Base-by-base conservation (phyloP, 2,329 filamentous ascomycete species). In the Coniochaeta ligniaria region DNA sequence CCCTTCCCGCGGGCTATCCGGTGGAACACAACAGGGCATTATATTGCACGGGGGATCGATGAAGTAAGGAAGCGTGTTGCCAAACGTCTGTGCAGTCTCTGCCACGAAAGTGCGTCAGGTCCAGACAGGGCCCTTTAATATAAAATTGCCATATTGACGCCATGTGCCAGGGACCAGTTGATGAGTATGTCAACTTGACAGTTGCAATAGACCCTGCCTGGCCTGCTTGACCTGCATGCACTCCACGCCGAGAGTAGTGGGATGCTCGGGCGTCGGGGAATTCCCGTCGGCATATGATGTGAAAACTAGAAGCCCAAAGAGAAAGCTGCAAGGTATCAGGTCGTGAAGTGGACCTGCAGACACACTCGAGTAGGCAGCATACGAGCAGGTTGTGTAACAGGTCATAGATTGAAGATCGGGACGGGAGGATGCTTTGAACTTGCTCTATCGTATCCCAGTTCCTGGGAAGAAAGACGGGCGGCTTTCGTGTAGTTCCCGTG, bases 1-100 rank as follows among this genome's bases (percentile, higher is more conserved):
- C 65, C 65, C 55, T 33, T 67, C 59, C 67, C 66, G 38, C 17
- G 38, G 17, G 38, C 38, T n/a, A n/a, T n/a, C 38, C 60, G 59
- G 63, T 60, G 58, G 61, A 60, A 62, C 47, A 33, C 57, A 43
- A 59, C 45, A 56, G 62, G 61, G 60, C 50, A 64, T 65, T 67
- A 63, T 64, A 66, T 65, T 63, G 60, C 60, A 28, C 62, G 60
- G 63, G 58, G 63, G 58, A 63, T 60, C 60, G 62, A 64, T 62
- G 63, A 3, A 60, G 61, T 33, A 56, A 60, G 31, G 38, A 38
- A 58, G 28, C 47, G 41, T 61, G 54, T 57, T 60, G 54, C 61
- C 59, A 62, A 38, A 54, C 47, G 59, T 43, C 54, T 58, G 47
- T 59, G 60, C 50, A 63, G 31, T n/a, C 24, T 61, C 41, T 59